Conservation (phyloP, 805 yeast genomes). For the Wickerhamomyces hampshirensis region DNA sequence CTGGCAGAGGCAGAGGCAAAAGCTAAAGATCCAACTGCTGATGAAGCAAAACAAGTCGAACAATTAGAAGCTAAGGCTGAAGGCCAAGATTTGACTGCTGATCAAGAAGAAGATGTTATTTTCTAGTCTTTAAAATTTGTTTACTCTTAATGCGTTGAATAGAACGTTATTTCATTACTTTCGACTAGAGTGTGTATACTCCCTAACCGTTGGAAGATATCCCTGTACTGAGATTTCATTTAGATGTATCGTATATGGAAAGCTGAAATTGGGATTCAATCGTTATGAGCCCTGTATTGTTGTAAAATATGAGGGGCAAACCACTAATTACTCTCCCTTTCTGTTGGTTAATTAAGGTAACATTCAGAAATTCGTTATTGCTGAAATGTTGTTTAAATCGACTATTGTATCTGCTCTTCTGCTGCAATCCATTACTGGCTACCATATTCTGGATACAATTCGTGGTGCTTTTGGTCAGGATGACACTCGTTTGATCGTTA, state of each 20-base stretch:
- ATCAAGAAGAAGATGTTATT: conserved; percentile 42
- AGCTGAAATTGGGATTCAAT: too few species aligned
- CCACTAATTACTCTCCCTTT: too few species aligned
- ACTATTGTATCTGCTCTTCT: neutral
- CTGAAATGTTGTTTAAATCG: neutral
- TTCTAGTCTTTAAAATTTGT: conserved; percentile 18
- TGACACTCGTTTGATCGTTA: conserved; percentile 13
- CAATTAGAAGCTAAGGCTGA: conserved; percentile 15
- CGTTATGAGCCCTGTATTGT: too few species aligned
- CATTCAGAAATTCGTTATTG: too few species aligned
- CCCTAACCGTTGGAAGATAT: too few species aligned
- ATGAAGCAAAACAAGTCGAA: conserved; percentile 13
- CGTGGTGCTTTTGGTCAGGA: neutral
- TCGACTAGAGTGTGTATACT: too few species aligned
- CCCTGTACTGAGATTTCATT: too few species aligned
- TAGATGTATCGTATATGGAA: too few species aligned
- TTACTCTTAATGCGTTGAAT: too few species aligned
- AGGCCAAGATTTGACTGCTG: conserved; percentile 28
- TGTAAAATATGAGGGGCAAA: too few species aligned
- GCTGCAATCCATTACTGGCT: neutral
- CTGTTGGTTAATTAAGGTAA: too few species aligned
- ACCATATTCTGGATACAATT: neutral
- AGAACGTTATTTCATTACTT: too few species aligned
- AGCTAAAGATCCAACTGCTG: conserved; percentile 3
- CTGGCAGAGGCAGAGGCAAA: conserved; percentile 20